Percentiles rank a stretch among this genome's conserved stretches.
Evolutionary conservation across 2,329 filamentous ascomycete genomes (phyloP).

Genomic region (Fusarium sp.): DNA sequence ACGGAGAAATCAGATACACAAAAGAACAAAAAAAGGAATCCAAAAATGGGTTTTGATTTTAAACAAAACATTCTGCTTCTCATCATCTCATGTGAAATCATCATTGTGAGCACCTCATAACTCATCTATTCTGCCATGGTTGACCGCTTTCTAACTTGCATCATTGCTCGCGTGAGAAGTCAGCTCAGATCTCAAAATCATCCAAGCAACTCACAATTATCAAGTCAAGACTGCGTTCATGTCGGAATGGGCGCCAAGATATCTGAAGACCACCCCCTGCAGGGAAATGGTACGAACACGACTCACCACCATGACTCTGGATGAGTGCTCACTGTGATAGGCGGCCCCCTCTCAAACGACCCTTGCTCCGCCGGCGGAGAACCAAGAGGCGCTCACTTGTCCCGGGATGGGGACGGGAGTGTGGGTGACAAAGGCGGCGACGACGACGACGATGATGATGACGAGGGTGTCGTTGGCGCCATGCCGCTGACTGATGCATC

Average conservation of each 20-base stretch:
- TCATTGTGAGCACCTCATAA: neutral
- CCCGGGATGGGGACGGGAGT: conserved; percentile 57
- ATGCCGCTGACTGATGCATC: conserved; percentile 29
- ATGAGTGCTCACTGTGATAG: conserved; percentile 24
- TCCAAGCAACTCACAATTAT: conserved; percentile 1
- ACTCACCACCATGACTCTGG: neutral
- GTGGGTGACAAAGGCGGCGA: conserved; percentile 49
- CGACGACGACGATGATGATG: conserved; percentile 46
- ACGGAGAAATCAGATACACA: conserved; percentile 38
- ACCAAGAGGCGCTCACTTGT: conserved; percentile 54
- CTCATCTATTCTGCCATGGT: conserved; percentile 12
- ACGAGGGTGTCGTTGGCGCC: conserved; percentile 37
- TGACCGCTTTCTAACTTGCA: conserved; percentile 17
- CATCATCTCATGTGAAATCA: neutral
- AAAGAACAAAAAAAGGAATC: conserved; percentile 32
- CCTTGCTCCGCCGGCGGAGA: conserved; percentile 51
- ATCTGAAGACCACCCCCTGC: conserved; percentile 50
- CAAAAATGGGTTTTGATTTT: conserved; percentile 28
- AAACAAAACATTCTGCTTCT: conserved; percentile 6
- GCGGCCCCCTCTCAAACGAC: conserved; percentile 31
- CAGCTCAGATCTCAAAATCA: conserved; percentile 7
- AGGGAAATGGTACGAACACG: conserved; percentile 46
- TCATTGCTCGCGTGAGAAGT: neutral
- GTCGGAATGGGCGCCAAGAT: conserved; percentile 56
- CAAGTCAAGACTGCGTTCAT: conserved; percentile 36